Evolutionary conservation across 2,329 filamentous ascomycete species (phyloP), one percentile per base, ranked within the genome.

Genomic region (Penicillium paneum): DNA sequence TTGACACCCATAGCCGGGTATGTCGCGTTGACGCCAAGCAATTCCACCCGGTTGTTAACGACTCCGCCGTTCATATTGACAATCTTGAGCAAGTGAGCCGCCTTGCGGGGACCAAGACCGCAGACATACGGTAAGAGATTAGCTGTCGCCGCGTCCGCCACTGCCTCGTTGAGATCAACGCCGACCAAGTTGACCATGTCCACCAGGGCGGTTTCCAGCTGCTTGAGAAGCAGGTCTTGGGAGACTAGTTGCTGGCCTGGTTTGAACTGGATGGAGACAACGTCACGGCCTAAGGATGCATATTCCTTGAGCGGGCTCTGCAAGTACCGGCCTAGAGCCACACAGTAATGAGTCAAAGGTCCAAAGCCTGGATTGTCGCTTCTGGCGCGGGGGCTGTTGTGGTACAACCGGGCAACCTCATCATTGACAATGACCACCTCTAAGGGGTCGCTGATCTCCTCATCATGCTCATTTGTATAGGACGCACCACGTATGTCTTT

Each of bases 111-210:
- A 19, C 94, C 94, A 26, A 99, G 82, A 63, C 94, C 94, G 64
- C 90, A 90, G 21, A 99, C 84, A 64, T 92, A 99, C 4, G 92
- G 92, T 35, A 99, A 80, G 1, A 99, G 81, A 61, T 93, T 94
- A 13, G 91, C 91, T 8, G 89, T 88, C 66, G 94, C 91, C 1
- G 85, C 70, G 71, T 97, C 90, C 39, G 81, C 81, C 52, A 96
- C 86, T 13, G 92, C 91, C 62, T 97, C 92, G 65, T 97, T 96
- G 68, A 99, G 88, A 66, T 97, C 90, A 35, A 99, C 90, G 68
- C 94, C 94, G 42, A 92, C 91, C 40, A 99, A 84, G 71, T 99
- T 99, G 64, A 99, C 94, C 82, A 96, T 96, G 70, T 99, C 94
- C 11, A 99, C 93, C 85, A 99, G 90, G 41, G 93, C 91, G n/a